Evolutionary conservation across 2,329 filamentous ascomycete species (phyloP), one percentile per base, ranked within the genome.

Genomic region (Trematosphaeria pertusa): DNA sequence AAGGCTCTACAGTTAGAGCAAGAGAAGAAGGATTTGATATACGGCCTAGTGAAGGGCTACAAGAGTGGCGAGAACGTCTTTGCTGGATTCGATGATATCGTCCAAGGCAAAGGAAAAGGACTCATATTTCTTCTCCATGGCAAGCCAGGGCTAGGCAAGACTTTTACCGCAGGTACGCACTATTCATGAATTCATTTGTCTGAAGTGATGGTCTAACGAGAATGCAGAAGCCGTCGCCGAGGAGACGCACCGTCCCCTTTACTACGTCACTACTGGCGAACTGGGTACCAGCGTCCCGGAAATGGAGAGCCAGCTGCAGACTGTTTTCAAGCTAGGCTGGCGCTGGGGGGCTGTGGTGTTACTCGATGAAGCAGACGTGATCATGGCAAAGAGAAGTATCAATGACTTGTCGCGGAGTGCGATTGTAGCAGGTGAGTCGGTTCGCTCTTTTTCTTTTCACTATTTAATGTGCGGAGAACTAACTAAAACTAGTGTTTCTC

Each of bases 61-160:
- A 12, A 28, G 24, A 28, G 24, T 28, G 24, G 7, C 24, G 24
- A 28, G 12, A 28, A 28, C 7, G 8, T 12, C 24, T 28, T 28
- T 12, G 24, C 7, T 8, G 24, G 24, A 28, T 28, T 28, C 12
- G 24, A 12, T 28, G 37, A 81, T 52, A 64, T 81, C 15, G 14
- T 34, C 31, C 11, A 54, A 46, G 51, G 51, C 10, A 54, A 54
- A 48, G 51, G 51, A 14, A 37, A 51, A 43, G 56, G 56, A 9
- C 18, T 54, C 14, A 56, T 60, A 18, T 51, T 60, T 38, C 43
- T 60, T 1, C 45, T 60, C 4, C 56, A 60, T 30, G 56, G 56
- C 11, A 48, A 46, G 20, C 56, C 56, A 3, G 56, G 56, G 5
- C 49, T 56, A 5, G 56, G 56, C 5, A 60, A 60, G 31, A 60